Evolutionary conservation across 1,284 basidiomycete species (phyloP).

Genomic region (Fistulina hepatica): DNA sequence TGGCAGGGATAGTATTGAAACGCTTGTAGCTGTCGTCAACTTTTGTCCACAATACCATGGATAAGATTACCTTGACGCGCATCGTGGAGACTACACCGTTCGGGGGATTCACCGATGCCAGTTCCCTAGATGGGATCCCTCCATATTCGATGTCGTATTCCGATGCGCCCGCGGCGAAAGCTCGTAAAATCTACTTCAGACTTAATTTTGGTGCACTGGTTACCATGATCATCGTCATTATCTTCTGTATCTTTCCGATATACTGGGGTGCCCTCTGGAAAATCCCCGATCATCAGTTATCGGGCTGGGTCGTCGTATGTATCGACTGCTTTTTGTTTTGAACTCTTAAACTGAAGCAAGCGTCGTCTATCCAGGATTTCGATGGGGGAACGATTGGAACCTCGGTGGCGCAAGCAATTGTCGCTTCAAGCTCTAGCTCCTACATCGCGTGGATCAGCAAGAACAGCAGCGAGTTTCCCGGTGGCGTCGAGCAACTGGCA

Average conservation of each 20-base stretch:
- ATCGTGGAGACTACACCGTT: too few species aligned
- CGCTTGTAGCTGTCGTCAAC: too few species aligned
- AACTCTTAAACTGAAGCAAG: background rate
- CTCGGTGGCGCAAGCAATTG: constrained; percentile 26
- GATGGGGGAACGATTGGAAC: constrained; percentile 38
- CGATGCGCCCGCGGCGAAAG: too few species aligned
- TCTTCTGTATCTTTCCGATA: constrained; percentile 34
- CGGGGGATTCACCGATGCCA: too few species aligned
- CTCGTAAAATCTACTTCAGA: too few species aligned
- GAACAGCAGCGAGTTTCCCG: constrained; percentile 32
- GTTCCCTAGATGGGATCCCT: too few species aligned
- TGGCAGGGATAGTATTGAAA: too few species aligned
- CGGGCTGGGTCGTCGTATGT: constrained; percentile 34
- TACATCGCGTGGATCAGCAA: constrained; percentile 29
- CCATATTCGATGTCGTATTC: too few species aligned
- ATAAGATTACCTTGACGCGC: too few species aligned
- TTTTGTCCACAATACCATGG: too few species aligned
- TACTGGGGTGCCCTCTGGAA: constrained; percentile 40
- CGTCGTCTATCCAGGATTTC: constrained; percentile 33
- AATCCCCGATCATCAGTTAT: constrained; percentile 25
- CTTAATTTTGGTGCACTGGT: too few species aligned
- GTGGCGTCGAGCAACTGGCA: constrained; percentile 20
- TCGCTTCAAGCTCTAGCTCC: constrained; percentile 12
- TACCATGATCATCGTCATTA: constrained; percentile 23
- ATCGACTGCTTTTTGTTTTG: constrained; percentile 1